These are phyloP conservation scores for Cicer pinnatifidum DNA, from an alignment of 306 rosid genomes.

Conservation along the genomic window DNA sequence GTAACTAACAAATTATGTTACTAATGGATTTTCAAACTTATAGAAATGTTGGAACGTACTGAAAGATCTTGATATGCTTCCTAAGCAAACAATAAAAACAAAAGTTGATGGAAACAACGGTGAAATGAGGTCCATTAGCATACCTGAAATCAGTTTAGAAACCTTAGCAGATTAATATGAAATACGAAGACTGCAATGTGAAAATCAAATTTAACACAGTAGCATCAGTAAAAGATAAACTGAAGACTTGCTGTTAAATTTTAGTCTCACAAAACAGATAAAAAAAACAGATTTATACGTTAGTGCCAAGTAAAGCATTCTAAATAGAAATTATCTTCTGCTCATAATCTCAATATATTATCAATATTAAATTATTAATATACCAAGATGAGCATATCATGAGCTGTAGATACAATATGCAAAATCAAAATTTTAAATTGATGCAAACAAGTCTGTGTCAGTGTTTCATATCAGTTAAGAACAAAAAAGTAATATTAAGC, in stretches of 20 bases:
- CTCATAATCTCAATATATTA: slow-evolving; percentile 13
- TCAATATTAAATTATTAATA: no score
- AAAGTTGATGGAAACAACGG: slow-evolving; percentile 92
- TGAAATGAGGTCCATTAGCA: slow-evolving; percentile 97
- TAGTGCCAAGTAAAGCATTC: slow-evolving; percentile 28
- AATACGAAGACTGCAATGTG: slow-evolving; percentile 15
- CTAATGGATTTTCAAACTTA: slow-evolving; percentile 22
- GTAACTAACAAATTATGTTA: background rate
- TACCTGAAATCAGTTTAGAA: slow-evolving; percentile 63
- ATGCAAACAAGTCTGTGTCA: slow-evolving; percentile 7
- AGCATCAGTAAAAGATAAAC: slow-evolving; percentile 16
- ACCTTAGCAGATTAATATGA: slow-evolving; percentile 40
- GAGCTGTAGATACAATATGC: background rate
- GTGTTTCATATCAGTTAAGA: slow-evolving; percentile 21
- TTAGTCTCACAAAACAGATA: slow-evolving; percentile 16
- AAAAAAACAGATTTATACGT: background rate
- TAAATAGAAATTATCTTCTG: slow-evolving; percentile 18
- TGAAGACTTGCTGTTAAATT: slow-evolving; percentile 7
- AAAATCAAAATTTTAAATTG: background rate
- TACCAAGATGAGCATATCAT: slow-evolving; percentile 21
- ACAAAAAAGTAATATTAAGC: background rate
- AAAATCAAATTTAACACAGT: slow-evolving; percentile 30
- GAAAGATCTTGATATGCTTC: slow-evolving; percentile 96
- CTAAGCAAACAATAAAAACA: slow-evolving; percentile 82
- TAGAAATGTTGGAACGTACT: slow-evolving; percentile 63